Conservation (phyloP, 1,139 yeast genomes). For the Lodderomyces pseudojiufengensis region DNA sequence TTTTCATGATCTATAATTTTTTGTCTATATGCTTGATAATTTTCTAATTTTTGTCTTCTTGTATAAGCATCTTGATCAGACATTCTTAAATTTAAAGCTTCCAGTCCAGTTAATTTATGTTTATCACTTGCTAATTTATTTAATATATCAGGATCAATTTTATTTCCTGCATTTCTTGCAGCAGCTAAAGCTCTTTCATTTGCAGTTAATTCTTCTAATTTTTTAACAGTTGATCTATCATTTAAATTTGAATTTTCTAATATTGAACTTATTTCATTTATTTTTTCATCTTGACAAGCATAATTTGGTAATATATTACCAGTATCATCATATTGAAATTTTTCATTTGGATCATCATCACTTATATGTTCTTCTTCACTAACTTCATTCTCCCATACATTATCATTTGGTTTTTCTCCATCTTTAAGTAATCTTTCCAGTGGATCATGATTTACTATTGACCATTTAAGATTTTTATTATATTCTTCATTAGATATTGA, state of each 20-base stretch:
- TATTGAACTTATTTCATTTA: constrained; percentile 40
- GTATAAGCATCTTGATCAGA: constrained; percentile 47
- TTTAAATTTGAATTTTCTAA: constrained; percentile 43
- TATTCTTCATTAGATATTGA: constrained; percentile 38
- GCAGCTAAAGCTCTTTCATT: constrained; percentile 59
- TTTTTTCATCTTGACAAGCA: constrained; percentile 48
- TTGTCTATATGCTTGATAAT: constrained; percentile 48
- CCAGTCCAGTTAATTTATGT: constrained; percentile 45
- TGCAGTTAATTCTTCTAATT: constrained; percentile 56
- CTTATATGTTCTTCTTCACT: constrained; percentile 69
- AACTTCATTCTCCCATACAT: constrained; percentile 35
- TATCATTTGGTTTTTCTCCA: constrained; percentile 13
- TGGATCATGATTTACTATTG: constrained; percentile 54
- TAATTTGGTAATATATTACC: constrained; percentile 60
- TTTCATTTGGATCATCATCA: constrained; percentile 56
- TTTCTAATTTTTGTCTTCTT: constrained; percentile 43
- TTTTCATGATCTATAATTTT: constrained; percentile 48
- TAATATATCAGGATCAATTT: constrained; percentile 42
- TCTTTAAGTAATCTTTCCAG: constrained; percentile 43
- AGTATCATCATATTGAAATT: constrained; percentile 58
- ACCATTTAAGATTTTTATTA: constrained; percentile 44
- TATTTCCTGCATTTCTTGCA: constrained; percentile 50
- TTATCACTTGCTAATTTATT: constrained; percentile 38
- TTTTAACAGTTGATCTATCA: constrained; percentile 41
- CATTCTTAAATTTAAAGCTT: constrained; percentile 30